These are phyloP conservation scores for Podila minutissima DNA, from an alignment of 192 early-diverging fungal genomes.

Conservation along the genomic window DNA sequence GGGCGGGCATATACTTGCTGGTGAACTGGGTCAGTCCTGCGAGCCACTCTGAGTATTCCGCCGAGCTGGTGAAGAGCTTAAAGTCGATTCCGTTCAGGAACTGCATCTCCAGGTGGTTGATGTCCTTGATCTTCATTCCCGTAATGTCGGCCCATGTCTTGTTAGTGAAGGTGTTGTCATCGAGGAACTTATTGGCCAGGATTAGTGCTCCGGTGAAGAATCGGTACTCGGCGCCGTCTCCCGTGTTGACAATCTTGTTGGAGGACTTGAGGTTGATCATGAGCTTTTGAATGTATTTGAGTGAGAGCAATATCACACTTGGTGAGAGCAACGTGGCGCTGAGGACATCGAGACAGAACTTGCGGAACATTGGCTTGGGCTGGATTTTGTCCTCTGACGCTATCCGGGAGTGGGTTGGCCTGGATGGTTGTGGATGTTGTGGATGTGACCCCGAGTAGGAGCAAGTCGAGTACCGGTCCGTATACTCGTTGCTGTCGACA, in stretches of 20 bases:
- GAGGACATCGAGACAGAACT: conserved; percentile 54
- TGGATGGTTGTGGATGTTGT: conserved; percentile 3
- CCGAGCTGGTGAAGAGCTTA: conserved; percentile 72
- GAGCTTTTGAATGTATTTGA: conserved; percentile 64
- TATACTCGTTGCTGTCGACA: conserved; percentile 3
- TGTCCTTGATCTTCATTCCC: conserved; percentile 82
- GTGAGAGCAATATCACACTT: conserved; percentile 59
- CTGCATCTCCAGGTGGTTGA: conserved; percentile 87
- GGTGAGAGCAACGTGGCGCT: conserved; percentile 61
- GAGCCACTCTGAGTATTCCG: conserved; percentile 78
- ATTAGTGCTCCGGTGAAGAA: conserved; percentile 65
- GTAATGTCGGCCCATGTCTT: conserved; percentile 90
- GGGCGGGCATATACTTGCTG: conserved; percentile 44
- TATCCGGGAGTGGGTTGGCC: conserved; percentile 18
- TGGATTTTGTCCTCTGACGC: conserved; percentile 18
- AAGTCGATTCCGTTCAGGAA: conserved; percentile 81
- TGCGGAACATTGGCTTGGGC: conserved; percentile 35
- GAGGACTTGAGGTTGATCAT: conserved; percentile 48
- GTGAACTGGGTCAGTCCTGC: conserved; percentile 53
- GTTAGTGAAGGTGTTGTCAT: conserved; percentile 92
- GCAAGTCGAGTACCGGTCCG: conserved; percentile 1
- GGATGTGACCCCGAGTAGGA: not conserved
- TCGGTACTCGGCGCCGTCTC: conserved; percentile 64
- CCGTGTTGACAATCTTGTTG: conserved; percentile 56
- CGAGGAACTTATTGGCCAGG: conserved; percentile 82